Base-by-base conservation (phyloP, 169 alveolate species). In the Cryptosporidium canis region DNA sequence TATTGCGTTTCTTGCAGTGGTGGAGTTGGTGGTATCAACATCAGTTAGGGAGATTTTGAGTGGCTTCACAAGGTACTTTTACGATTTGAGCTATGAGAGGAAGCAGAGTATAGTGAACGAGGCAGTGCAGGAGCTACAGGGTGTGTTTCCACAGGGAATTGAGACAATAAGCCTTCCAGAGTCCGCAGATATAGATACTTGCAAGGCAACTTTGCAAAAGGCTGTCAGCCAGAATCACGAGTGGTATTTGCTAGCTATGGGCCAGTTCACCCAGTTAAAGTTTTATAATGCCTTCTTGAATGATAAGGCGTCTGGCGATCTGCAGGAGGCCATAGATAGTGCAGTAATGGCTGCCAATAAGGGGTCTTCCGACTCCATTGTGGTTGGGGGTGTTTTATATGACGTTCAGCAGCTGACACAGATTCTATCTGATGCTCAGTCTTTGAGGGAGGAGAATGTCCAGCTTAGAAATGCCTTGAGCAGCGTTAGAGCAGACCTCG, bases 201-300 rank as follows among this genome's bases (percentile, higher is more conserved):
- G 87, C 39, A 55, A 58, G 16, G 35, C 77, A 11, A 61, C 87
- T n/a, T 21, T 77, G 4, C 61, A 77, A 63, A 77, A 45, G 29
- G 70, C 87, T 24, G 77, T 77, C 1, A 21, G 43, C 18, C 87
- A 77, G 27, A 77, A 77, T 37, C 87, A 77, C 37, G 87, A 77
- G n/a, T 77, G 87, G 87, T 77, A 77, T 77, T 24, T 41, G 18
- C 58, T 77, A 45, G 68, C 77, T 9, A 55, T 77, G 87, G 87
- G 87, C 14, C 87, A 77, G 24, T 77, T 39, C 31, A 63, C 87
- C 3, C 87, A 77, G 45, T 24, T 77, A 41, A 77, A 77, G 33
- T 77, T 77, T 43, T 77, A 77, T 44, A 37, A 77, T 35, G 24
- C 16, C 21, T 77, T 77, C 27, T 16, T 77, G 27, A 77, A 53